Evolutionary conservation across 441 rosid species (phyloP).

Genomic region (Codiaeum variegatum): DNA sequence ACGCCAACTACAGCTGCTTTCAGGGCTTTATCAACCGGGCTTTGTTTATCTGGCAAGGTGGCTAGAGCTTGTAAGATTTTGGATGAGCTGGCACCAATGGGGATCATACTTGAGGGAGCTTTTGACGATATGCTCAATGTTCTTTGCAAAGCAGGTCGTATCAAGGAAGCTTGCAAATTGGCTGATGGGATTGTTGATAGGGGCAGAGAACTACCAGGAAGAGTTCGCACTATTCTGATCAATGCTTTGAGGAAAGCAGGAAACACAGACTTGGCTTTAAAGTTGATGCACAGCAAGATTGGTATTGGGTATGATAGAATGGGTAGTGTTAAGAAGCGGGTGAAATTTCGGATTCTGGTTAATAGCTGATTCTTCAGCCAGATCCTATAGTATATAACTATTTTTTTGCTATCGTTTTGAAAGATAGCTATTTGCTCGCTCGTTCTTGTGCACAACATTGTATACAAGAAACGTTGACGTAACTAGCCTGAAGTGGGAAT

Average conservation of each 20-base stretch:
- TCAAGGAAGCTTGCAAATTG: constrained; percentile 81
- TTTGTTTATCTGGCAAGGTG: constrained; percentile 82
- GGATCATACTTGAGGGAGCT: constrained; percentile 73
- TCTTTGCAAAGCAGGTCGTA: constrained; percentile 73
- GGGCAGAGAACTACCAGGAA: constrained; percentile 89
- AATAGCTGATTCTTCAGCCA: constrained; percentile 22
- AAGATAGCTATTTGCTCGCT: not conserved
- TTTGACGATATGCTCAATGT: constrained; percentile 74
- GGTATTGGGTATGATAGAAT: constrained; percentile 81
- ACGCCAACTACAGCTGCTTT: constrained; percentile 82
- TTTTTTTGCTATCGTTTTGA: not conserved
- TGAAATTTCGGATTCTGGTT: constrained; percentile 61
- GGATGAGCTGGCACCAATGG: constrained; percentile 91
- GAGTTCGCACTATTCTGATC: constrained; percentile 61
- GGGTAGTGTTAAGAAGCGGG: constrained; percentile 71
- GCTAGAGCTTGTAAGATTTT: constrained; percentile 82
- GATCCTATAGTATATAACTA: not conserved
- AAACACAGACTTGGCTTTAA: constrained; percentile 73
- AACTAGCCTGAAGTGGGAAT: not conserved
- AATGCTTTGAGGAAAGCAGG: constrained; percentile 96
- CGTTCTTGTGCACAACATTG: not conserved
- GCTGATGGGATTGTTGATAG: constrained; percentile 87
- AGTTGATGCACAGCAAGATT: constrained; percentile 90
- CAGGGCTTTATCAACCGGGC: constrained; percentile 66
- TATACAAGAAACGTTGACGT: not conserved